Base-by-base conservation (phyloP, 768 basidiomycete genomes). In the Heimioporus sp. region DNA sequence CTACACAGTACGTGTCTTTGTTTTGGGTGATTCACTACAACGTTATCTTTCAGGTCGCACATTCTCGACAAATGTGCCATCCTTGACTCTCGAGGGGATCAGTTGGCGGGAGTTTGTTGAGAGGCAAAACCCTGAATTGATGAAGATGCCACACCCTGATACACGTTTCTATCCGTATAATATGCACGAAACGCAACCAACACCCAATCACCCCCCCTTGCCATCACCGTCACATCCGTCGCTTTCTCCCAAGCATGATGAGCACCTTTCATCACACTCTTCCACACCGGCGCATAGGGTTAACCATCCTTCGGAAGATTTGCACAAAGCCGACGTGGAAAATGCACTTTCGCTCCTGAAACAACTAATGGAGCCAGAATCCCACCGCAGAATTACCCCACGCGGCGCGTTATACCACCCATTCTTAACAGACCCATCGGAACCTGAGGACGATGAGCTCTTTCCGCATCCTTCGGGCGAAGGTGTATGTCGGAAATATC, bases 31-130 rank as follows among this genome's bases (percentile, higher is more conserved):
- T 42, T 30, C 48, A 46, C 17, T 41, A 21, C 55, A 53, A 57
- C 39, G 5, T 19, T 49, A 28, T 45, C 34, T 40, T 50, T 20
- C 56, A 98, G 96, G 90, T 65, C 89, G 97, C 28, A 87, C 86
- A 3, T 90, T 98, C 58, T 74, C 86, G 10, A 89, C 91, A n/a
- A 99, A 98, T 61, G 78, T 99, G 0, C 92, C 95, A 5, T 80
- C 85, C 15, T 72, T 97, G 15, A 77, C 82, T 8, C 70, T 76
- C 45, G 78, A 86, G 1, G 87, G 88, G 28, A 79, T 80, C 10
- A 67, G 82, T 38, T 90, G 96, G 83, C 73, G 74, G 31, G 78
- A 83, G 17, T 85, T 98, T 54, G 85, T 96, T 46, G 79, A 84
- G 61, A 78, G 71, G 43, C 82, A 89, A 52, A 96, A 97, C 60